These are phyloP conservation scores for Hydnomerulius pinastri DNA, from an alignment of 768 basidiomycete species.

Conservation along the genomic window DNA sequence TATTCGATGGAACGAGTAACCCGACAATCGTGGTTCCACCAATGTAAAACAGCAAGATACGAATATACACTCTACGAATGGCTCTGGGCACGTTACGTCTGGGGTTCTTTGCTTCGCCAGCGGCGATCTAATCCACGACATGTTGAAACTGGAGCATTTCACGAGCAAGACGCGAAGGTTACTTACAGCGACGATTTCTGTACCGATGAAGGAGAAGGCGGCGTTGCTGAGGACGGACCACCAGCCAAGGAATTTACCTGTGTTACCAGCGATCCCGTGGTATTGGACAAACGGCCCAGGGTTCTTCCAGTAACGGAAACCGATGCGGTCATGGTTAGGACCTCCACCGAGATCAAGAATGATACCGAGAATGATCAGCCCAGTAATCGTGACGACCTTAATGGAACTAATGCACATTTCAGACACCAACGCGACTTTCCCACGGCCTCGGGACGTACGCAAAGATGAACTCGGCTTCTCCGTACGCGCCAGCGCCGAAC, in stretches of 20 bases:
- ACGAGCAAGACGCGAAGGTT: background rate
- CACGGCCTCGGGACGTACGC: conserved; percentile 14
- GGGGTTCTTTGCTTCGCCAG: conserved; percentile 50
- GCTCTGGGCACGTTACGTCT: conserved; percentile 37
- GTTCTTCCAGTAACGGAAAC: conserved; percentile 45
- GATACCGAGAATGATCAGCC: conserved; percentile 44
- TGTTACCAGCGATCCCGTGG: conserved; percentile 37
- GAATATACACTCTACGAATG: conserved; percentile 43
- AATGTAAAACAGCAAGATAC: conserved; percentile 35
- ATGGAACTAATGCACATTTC: conserved; percentile 39
- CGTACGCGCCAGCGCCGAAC: conserved; percentile 39
- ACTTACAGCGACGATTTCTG: conserved; percentile 45
- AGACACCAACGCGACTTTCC: background rate
- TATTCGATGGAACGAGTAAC: conserved; percentile 47
- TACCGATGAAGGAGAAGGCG: conserved; percentile 57
- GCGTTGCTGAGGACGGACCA: conserved; percentile 56
- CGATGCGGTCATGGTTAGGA: conserved; percentile 50
- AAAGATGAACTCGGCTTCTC: conserved; percentile 50
- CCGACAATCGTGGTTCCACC: conserved; percentile 44
- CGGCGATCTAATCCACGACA: conserved; percentile 31
- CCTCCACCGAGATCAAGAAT: conserved; percentile 54
- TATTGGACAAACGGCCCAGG: conserved; percentile 58
- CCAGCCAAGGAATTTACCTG: conserved; percentile 49
- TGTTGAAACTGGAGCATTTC: background rate
- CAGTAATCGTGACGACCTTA: conserved; percentile 48